These are phyloP conservation scores for Wickerhamomyces tratensis DNA, from an alignment of 805 yeast genomes.

Conservation along the genomic window DNA sequence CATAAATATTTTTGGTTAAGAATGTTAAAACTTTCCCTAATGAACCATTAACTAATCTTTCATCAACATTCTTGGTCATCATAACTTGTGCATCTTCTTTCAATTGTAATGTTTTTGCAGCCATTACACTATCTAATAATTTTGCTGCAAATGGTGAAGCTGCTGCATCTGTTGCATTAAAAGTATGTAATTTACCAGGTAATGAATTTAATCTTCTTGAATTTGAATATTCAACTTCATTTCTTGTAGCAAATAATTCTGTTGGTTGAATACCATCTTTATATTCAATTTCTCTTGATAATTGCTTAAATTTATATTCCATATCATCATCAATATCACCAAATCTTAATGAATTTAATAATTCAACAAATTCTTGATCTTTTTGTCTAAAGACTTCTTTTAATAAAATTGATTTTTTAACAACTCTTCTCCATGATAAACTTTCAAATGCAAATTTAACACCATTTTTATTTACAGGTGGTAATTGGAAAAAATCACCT, in stretches of 20 bases:
- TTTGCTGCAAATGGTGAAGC: slow-evolving; percentile 15
- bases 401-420: slow-evolving; percentile 59
- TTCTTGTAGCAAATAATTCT: slow-evolving; percentile 77
- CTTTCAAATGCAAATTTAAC: slow-evolving; percentile 67
- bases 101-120: slow-evolving; percentile 49
- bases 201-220: slow-evolving; percentile 36
- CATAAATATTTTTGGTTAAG: slow-evolving; percentile 18
- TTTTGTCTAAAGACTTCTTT: slow-evolving; percentile 85
- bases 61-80: slow-evolving; percentile 79
- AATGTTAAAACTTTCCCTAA: slow-evolving; percentile 59
- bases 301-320: slow-evolving; percentile 33
- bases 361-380: slow-evolving; percentile 64
- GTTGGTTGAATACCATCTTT: slow-evolving; percentile 82
- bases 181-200: slow-evolving; percentile 35
- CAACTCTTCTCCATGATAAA: slow-evolving; percentile 52
- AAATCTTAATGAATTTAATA: slow-evolving; percentile 72
- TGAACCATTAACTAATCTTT: slow-evolving; percentile 79
- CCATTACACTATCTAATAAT: slow-evolving; percentile 57
- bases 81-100: slow-evolving; percentile 91
- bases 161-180: slow-evolving; percentile 34
- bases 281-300: slow-evolving; percentile 50
- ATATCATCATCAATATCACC: slow-evolving; percentile 53
- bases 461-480: slow-evolving; percentile 55
- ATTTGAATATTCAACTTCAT: slow-evolving; percentile 79
- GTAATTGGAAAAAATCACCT: slow-evolving; percentile 96